These are phyloP conservation scores for Medicago ruthenica DNA, from an alignment of 306 rosid genomes.

Conservation along the genomic window DNA sequence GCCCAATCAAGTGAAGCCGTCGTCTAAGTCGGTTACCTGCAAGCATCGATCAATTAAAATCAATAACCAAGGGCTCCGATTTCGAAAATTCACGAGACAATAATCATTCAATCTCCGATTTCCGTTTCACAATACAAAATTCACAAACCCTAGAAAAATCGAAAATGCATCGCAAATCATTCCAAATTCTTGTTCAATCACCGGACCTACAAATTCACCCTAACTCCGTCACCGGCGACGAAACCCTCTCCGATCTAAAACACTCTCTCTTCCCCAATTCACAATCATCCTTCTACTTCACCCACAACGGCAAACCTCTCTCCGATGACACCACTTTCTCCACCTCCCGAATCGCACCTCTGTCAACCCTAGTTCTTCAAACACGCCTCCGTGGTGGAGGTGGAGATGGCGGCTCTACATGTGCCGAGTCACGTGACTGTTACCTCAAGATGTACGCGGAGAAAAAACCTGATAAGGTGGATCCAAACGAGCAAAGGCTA, in stretches of 20 bases:
- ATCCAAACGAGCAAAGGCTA: slow-evolving; percentile 85
- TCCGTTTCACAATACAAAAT: no score
- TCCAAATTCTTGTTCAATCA: slow-evolving; percentile 69
- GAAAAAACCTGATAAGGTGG: slow-evolving; percentile 92
- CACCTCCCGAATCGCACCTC: slow-evolving; percentile 48
- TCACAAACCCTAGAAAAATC: no score
- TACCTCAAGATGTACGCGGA: slow-evolving; percentile 91
- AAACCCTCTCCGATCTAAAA: slow-evolving; percentile 67
- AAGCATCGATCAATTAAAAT: no score
- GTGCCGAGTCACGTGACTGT: slow-evolving; percentile 97
- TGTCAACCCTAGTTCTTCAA: slow-evolving; percentile 69
- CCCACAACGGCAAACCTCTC: slow-evolving; percentile 71
- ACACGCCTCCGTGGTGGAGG: slow-evolving; percentile 77
- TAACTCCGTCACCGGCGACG: slow-evolving; percentile 50
- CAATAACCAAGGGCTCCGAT: no score
- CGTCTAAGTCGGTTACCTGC: no score
- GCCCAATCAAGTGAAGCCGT: no score
- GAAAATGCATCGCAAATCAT: slow-evolving; percentile 51
- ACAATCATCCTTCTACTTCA: slow-evolving; percentile 63
- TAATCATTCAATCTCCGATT: no score
- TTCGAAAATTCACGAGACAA: no score
- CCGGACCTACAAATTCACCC: slow-evolving; percentile 57
- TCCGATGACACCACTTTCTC: slow-evolving; percentile 52
- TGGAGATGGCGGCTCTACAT: slow-evolving; percentile 94
- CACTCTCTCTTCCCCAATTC: slow-evolving; percentile 55